Base-by-base conservation (phyloP, 345 rosid genomes). In the Aethionema arabicum region DNA sequence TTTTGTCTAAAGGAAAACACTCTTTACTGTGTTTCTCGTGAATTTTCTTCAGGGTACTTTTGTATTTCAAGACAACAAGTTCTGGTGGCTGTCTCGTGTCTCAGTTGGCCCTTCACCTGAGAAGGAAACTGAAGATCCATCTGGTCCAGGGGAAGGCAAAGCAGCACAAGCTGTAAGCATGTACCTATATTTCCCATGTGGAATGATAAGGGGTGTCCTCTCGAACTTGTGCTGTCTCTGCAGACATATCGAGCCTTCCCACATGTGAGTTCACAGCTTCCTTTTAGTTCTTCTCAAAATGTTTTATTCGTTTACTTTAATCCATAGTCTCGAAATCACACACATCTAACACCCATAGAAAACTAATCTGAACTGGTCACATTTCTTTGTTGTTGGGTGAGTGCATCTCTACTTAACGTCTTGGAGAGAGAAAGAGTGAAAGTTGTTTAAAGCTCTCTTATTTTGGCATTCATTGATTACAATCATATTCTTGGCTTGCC, bases 171-270 rank as follows among this genome's bases (percentile, higher is more conserved):
- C 88, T 0, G 78, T 80, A 79, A 87, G 91, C 77, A 86, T 90
- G 97, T 78, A 86, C 75, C 76, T 88, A 42, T 88, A 95, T 76
- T 90, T 90, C 54, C 97, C 99, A 0, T 90, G 97, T 71, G 97
- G 99, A 61, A 90, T 93, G 56, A 90, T 93, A 59, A 79, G 95
- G 65, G 99, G 96, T 52, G 99, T 92, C 29, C 95, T 93, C 63
- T 93, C 99, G 10, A 93, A 90, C 74, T 76, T 93, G 96, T 65
- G 96, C 96, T 4, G 99, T 93, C 64, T 86, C 99, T 9, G 97
- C 97, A 2, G 99, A 93, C 56, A 84, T 93, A 41, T 90, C 97
- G 33, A 86, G 80, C 74, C 97, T 87, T 66, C 99, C 97, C 33
- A 88, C 96, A 2, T 92, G 96, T 92, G 61, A 85, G 96, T 80